Base-by-base conservation (phyloP, 23 red algal genomes). In the Gracilaria domingensis region DNA sequence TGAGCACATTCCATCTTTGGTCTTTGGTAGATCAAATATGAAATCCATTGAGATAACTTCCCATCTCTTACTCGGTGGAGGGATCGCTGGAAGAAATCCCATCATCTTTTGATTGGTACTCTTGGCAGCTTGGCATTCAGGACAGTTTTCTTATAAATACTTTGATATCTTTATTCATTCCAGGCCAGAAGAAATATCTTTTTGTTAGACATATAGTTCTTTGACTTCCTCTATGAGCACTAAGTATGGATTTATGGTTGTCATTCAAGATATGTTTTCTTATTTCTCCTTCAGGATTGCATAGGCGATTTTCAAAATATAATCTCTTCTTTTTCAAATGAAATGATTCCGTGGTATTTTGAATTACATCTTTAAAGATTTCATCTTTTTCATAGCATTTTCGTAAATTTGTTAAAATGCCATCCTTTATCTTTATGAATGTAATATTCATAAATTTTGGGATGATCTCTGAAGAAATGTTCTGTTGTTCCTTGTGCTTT, bases 31-130 rank as follows among this genome's bases (percentile, higher is more conserved):
- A 1, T 86, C 65, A 34, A 73, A 70, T 33, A 86, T 66, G 65
- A 70, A 86, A 0, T 86, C 65, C 65, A 86, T 86, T n/a, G 65
- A 70, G 53, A 86, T 86, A 12, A 49, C 35, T 72, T 86, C 64
- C 64, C 82, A 86, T 34, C 74, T 86, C 23, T 86, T 74, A 9
- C 16, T 12, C 36, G 35, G 34, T 21, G 59, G 39, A 23, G 82
- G 36, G 29, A 86, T 49, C 12, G 82, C 40, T 13, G 20, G 69
- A 7, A 73, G 6, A 25, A 67, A 28, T 86, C 40, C 82, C 0
- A 18, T 16, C 38, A 42, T 0, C 13, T 86, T 73, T 54, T 16
- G 59, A 86, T 86, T 86, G 36, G 11, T 26, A 86, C 65, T 69
- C 65, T 86, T 86, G 37, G 48, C 7, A 0, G 25, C 48, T 70